These are phyloP conservation scores for Alternaria triticina DNA, from an alignment of 2,329 filamentous ascomycete species.

Conservation along the genomic window DNA sequence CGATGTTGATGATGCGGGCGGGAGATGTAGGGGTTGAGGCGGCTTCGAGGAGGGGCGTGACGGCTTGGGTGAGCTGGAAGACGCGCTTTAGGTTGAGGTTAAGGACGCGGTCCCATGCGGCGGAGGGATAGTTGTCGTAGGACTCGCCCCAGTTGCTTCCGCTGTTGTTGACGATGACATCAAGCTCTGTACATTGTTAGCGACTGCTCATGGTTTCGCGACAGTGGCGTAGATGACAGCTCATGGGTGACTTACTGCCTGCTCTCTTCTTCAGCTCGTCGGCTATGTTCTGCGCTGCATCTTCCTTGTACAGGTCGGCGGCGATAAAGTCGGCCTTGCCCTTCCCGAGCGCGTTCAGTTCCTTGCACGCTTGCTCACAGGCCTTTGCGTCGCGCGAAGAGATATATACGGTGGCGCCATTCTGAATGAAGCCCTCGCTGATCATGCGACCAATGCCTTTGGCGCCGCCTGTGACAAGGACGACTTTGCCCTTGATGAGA, in stretches of 20 bases:
- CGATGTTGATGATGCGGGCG: slow-evolving; percentile 69
- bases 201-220: not conserved
- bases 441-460: slow-evolving; percentile 74
- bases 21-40: slow-evolving; percentile 55
- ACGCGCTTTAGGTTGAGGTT: slow-evolving; percentile 68
- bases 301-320: slow-evolving; percentile 68
- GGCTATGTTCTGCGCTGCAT: slow-evolving; percentile 64
- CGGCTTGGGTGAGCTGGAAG: slow-evolving; percentile 69
- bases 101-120: slow-evolving; percentile 63
- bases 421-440: slow-evolving; percentile 67
- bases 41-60: slow-evolving; percentile 67
- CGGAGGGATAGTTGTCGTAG: slow-evolving; percentile 63
- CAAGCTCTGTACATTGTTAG: slow-evolving; percentile 50
- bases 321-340: slow-evolving; percentile 66
- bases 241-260: slow-evolving; percentile 39
- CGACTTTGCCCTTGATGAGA: slow-evolving; percentile 48
- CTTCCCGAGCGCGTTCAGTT: slow-evolving; percentile 61
- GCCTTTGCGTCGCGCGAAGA: slow-evolving; percentile 68
- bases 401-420: slow-evolving; percentile 73
- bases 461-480: slow-evolving; percentile 55
- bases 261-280: slow-evolving; percentile 62
- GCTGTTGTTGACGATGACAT: slow-evolving; percentile 71
- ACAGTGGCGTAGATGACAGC: rapidly evolving
- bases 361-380: slow-evolving; percentile 65
- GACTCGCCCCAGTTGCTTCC: slow-evolving; percentile 69